phyloP scores from a whole-genome alignment of 306 rosid species.

The Fragaria iinumae region DNA sequence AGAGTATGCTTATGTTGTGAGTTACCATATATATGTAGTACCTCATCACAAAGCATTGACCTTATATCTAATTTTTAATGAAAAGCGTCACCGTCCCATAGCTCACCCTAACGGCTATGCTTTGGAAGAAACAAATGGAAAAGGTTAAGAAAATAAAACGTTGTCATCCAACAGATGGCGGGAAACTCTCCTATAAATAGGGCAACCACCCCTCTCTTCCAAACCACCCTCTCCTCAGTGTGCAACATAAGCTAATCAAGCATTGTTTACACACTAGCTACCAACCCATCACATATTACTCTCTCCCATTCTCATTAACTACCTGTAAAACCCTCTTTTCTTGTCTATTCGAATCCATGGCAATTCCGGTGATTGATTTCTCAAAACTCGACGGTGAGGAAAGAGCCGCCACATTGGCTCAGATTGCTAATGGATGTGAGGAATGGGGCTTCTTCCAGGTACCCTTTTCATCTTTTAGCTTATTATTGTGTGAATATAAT shows the following conservation, averaged over 20 bases:
- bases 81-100: slow-evolving; percentile 60
- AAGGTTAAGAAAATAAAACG: slow-evolving; percentile 17
- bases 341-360: slow-evolving; percentile 42
- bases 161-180: slow-evolving; percentile 51
- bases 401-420: slow-evolving; percentile 75
- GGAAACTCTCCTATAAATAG: slow-evolving; percentile 70
- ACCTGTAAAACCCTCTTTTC: background rate
- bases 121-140: slow-evolving; percentile 29
- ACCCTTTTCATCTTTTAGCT: background rate
- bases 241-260: slow-evolving; percentile 16
- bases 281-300: slow-evolving; percentile 15
- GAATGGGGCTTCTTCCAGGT: slow-evolving; percentile 99
- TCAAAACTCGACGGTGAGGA: slow-evolving; percentile 79
- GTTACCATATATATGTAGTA: slow-evolving; percentile 29
- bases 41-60: slow-evolving; percentile 57
- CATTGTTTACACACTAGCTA: slow-evolving; percentile 10
- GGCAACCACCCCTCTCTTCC: slow-evolving; percentile 14
- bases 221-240: slow-evolving; percentile 31
- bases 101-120: slow-evolving; percentile 53
- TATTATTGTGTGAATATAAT: background rate
- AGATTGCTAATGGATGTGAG: slow-evolving; percentile 86
- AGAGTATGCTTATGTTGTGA: slow-evolving; percentile 43
- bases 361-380: slow-evolving; percentile 92
- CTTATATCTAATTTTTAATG: slow-evolving; percentile 18
- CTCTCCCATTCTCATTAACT: slow-evolving; percentile 8